Evolutionary conservation across 1,139 yeast species (phyloP).

Genomic region (Candida dubliniensis): DNA sequence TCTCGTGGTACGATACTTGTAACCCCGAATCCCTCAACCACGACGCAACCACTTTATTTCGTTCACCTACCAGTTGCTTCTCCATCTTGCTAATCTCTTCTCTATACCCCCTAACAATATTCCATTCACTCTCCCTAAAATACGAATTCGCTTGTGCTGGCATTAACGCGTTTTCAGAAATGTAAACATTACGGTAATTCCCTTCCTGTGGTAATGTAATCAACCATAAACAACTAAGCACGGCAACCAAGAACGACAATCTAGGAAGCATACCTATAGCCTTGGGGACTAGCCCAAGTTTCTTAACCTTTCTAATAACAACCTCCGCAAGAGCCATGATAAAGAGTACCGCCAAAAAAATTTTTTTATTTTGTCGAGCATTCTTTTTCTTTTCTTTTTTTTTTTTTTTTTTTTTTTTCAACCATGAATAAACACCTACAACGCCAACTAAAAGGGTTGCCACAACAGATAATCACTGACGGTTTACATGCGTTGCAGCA

Average conservation of each 20-base stretch:
- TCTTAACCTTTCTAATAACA: conserved; percentile 51
- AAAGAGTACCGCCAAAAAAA: neutral
- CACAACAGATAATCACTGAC: too few relatives aligned
- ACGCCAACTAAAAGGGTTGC: conserved; percentile 12
- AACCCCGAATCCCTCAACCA: conserved; percentile 79
- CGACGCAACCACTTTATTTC: conserved; percentile 46
- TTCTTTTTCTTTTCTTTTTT: conserved; percentile 1
- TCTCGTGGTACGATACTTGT: conserved; percentile 53
- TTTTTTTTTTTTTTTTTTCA: neutral
- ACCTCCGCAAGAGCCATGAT: conserved; percentile 63
- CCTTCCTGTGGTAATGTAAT: conserved; percentile 77
- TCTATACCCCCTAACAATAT: conserved; percentile 81
- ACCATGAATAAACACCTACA: conserved; percentile 11
- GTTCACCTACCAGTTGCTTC: conserved; percentile 27
- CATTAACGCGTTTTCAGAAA: conserved; percentile 94
- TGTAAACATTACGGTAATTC: conserved; percentile 77
- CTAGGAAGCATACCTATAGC: conserved; percentile 57
- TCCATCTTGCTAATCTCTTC: conserved; percentile 50
- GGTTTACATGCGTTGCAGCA: conserved; percentile 31
- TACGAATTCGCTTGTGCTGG: conserved; percentile 94
- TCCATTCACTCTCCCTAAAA: conserved; percentile 95
- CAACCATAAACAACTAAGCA: conserved; percentile 68
- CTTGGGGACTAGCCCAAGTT: conserved; percentile 60
- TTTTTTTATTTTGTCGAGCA: neutral
- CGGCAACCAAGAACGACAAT: conserved; percentile 58